Percentiles rank a stretch among this genome's conserved stretches.
Evolutionary conservation across 116 monocot species (phyloP).

Genomic region (Posidonia oceanica): DNA sequence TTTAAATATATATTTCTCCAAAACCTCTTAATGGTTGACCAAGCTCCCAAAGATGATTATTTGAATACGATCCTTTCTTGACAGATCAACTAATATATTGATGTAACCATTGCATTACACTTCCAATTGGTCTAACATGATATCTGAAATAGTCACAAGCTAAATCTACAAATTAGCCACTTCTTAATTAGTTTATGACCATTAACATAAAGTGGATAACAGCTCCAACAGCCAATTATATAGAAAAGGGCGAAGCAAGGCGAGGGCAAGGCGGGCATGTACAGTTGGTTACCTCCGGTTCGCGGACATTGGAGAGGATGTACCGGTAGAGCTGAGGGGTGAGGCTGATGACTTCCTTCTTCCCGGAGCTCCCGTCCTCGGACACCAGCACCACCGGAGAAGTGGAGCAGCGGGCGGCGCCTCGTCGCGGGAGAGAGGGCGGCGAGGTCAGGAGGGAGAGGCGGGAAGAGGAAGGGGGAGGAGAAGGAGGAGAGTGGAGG

Average conservation of each 20-base stretch:
- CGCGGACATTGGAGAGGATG: slow-evolving; percentile 70
- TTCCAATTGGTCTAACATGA: no score
- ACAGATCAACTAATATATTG: no score
- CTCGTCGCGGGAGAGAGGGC: not conserved
- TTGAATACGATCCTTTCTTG: no score
- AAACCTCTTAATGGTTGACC: no score
- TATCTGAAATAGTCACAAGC: no score
- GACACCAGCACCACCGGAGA: slow-evolving; percentile 24
- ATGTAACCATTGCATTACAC: no score
- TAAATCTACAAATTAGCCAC: no score
- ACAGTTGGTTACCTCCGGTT: slow-evolving; percentile 35
- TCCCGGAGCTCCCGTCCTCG: slow-evolving; percentile 41
- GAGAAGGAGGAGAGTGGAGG: not conserved
- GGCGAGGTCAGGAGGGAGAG: not conserved
- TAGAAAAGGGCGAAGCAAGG: not conserved
- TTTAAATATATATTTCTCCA: no score
- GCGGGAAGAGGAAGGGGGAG: not conserved
- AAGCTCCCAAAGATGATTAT: no score
- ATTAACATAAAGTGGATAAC: no score
- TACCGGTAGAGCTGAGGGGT: slow-evolving; percentile 65
- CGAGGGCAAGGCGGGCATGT: not conserved
- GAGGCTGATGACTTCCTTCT: slow-evolving; percentile 69
- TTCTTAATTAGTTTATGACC: no score
- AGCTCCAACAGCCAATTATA: not conserved
- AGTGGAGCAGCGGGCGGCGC: not conserved